Evolutionary conservation across 2,329 filamentous ascomycete genomes (phyloP).

Genomic region (Penicillium sp.): DNA sequence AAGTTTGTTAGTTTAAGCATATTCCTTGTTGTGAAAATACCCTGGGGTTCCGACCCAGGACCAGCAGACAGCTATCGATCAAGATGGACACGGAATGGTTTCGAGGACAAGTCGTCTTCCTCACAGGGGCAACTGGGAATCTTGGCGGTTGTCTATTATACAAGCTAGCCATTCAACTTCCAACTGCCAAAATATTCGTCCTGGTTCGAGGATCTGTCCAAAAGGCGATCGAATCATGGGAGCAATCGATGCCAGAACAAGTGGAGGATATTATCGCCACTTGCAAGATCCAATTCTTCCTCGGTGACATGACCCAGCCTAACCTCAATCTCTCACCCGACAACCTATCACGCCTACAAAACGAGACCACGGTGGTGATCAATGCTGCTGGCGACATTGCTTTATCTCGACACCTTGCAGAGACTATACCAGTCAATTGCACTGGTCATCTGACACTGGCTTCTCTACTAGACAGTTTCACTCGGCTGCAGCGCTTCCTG

Average conservation of each 20-base stretch:
- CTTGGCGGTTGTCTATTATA: slow-evolving; percentile 20
- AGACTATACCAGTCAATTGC: slow-evolving; percentile 16
- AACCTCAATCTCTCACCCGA: slow-evolving; percentile 8
- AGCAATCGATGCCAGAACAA: slow-evolving; percentile 19
- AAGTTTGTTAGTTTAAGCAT: neutral
- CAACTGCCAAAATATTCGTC: slow-evolving; percentile 15
- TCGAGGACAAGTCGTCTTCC: slow-evolving; percentile 14
- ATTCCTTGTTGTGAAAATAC: neutral
- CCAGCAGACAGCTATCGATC: neutral
- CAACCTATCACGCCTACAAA: slow-evolving; percentile 7
- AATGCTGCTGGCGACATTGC: slow-evolving; percentile 20
- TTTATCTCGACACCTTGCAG: slow-evolving; percentile 9
- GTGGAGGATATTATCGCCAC: slow-evolving; percentile 20
- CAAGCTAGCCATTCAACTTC: slow-evolving; percentile 18
- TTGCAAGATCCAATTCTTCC: slow-evolving; percentile 17
- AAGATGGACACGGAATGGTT: slow-evolving; percentile 9
- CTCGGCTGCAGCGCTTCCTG: slow-evolving; percentile 5
- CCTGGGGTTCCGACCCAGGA: too few relatives aligned
- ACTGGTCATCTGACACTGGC: slow-evolving; percentile 5
- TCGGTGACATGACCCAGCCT: slow-evolving; percentile 17
- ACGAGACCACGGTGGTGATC: slow-evolving; percentile 17
- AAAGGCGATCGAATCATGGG: slow-evolving; percentile 12
- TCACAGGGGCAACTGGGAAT: slow-evolving; percentile 18
- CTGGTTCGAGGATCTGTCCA: slow-evolving; percentile 11
- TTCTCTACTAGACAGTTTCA: slow-evolving; percentile 5